A percentile compares a stretch with the other conserved stretches of the same genome.
Evolutionary conservation across 257 asterid genomes (phyloP).

Genomic region (Solanum paucissectum): DNA sequence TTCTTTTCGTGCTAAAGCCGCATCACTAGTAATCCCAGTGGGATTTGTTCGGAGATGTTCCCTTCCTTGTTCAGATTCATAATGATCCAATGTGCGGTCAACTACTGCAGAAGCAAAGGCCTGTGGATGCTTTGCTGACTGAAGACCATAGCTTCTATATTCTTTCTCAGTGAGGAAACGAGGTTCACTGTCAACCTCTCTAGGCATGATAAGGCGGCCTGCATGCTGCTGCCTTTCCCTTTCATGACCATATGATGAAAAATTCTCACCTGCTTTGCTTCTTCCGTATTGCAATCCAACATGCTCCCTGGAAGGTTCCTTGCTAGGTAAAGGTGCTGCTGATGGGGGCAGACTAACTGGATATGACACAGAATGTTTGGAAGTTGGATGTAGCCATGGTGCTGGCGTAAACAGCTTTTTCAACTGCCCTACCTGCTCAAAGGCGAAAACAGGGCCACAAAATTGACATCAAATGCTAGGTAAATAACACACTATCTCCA

Average conservation of each 20-base stretch:
- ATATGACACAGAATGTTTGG: slow-evolving; percentile 6
- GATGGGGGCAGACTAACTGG: slow-evolving; percentile 1
- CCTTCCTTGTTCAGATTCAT: slow-evolving; percentile 22
- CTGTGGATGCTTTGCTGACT: slow-evolving; percentile 24
- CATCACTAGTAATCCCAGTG: slow-evolving; percentile 7
- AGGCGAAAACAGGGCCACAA: slow-evolving; percentile 4
- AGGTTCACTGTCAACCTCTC: slow-evolving; percentile 13
- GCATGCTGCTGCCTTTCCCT: slow-evolving; percentile 17
- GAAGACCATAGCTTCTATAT: slow-evolving; percentile 71
- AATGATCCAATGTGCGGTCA: slow-evolving; percentile 11
- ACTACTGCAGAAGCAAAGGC: slow-evolving; percentile 15
- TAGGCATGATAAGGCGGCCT: slow-evolving; percentile 13
- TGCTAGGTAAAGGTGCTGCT: slow-evolving; percentile 8
- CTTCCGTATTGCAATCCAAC: slow-evolving; percentile 5
- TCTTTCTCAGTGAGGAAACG: slow-evolving; percentile 61
- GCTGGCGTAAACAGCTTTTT: slow-evolving; percentile 38
- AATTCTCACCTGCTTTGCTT: slow-evolving; percentile 9
- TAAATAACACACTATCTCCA: not conserved
- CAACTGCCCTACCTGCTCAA: slow-evolving; percentile 46
- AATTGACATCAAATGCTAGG: not conserved
- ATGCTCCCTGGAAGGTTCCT: slow-evolving; percentile 15
- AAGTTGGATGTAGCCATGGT: slow-evolving; percentile 29
- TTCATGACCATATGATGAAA: slow-evolving; percentile 13
- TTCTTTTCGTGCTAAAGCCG: slow-evolving; percentile 26
- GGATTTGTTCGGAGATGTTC: slow-evolving; percentile 28